Conservation (phyloP, 352 stramenopile genomes). For the Phytophthora chlamydospora region DNA sequence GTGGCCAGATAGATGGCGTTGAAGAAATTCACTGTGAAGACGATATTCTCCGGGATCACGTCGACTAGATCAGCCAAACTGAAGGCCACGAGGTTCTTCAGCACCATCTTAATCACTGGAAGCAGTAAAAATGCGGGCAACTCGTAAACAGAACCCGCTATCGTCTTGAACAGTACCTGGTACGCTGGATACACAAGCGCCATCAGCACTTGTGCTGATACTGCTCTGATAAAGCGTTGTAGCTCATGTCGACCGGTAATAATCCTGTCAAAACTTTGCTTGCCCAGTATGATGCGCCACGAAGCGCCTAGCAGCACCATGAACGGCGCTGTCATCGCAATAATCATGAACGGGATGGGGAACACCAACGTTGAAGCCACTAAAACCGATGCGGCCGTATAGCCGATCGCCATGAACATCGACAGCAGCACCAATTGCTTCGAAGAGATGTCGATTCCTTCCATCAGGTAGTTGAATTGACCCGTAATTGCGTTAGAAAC, state of each 20-base stretch:
- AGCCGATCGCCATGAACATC: too few relatives aligned
- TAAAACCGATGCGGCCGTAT: too few relatives aligned
- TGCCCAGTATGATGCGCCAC: slow-evolving; percentile 8
- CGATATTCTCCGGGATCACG: slow-evolving; percentile 27
- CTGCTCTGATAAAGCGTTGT: slow-evolving; percentile 1
- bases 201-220: slow-evolving; percentile 20
- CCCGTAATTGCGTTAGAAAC: slow-evolving; percentile 1
- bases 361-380: neutral
- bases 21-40: slow-evolving; percentile 41
- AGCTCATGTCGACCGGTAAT: slow-evolving; percentile 13
- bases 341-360: slow-evolving; percentile 33
- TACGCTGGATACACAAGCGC: slow-evolving; percentile 32
- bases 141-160: slow-evolving; percentile 22
- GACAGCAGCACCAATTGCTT: slow-evolving; percentile 12
- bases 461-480: slow-evolving; percentile 14
- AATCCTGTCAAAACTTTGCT: slow-evolving; percentile 4
- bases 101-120: slow-evolving; percentile 27
- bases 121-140: slow-evolving; percentile 27
- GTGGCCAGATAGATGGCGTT: slow-evolving; percentile 35
- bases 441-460: slow-evolving; percentile 5
- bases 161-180: slow-evolving; percentile 22
- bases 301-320: slow-evolving; percentile 5
- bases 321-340: slow-evolving; percentile 12
- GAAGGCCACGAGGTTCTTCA: slow-evolving; percentile 31
- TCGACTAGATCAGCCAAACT: slow-evolving; percentile 19